These are phyloP conservation scores for Lizonia empirigonia DNA, from an alignment of 2,329 filamentous ascomycete species.

Conservation along the genomic window DNA sequence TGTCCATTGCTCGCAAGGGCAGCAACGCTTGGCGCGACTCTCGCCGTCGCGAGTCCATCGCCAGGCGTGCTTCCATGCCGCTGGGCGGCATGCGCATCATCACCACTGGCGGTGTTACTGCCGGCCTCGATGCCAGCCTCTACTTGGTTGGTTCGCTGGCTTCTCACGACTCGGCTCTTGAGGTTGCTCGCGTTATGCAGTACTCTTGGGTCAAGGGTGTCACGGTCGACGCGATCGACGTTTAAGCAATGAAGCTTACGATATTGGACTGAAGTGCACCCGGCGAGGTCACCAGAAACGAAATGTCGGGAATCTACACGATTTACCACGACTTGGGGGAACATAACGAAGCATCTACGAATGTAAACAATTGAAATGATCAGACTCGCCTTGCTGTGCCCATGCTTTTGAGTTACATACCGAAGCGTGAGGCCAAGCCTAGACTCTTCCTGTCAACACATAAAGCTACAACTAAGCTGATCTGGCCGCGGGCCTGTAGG, in stretches of 20 bases:
- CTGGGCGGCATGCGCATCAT: constrained; percentile 73
- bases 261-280: constrained; percentile 28
- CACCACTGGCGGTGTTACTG: constrained; percentile 77
- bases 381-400: neutral
- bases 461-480: neutral
- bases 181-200: constrained; percentile 77
- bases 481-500: neutral
- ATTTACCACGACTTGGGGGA: constrained; percentile 38
- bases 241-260: constrained; percentile 58
- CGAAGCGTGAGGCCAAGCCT: neutral
- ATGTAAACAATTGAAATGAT: constrained; percentile 18
- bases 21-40: constrained; percentile 81
- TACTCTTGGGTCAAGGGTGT: constrained; percentile 86
- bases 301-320: constrained; percentile 33
- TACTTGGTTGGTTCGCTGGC: constrained; percentile 86
- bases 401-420: constrained; percentile 5
- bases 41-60: constrained; percentile 80
- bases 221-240: constrained; percentile 83
- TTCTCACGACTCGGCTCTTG: constrained; percentile 74
- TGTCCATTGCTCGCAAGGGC: constrained; percentile 69
- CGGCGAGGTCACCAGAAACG: constrained; percentile 24
- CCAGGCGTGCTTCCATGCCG: constrained; percentile 76
- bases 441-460: neutral
- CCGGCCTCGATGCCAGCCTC: constrained; percentile 81
- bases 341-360: constrained; percentile 34